Base-by-base conservation (phyloP, 257 asterid genomes). In the Nicotiana paniculata region DNA sequence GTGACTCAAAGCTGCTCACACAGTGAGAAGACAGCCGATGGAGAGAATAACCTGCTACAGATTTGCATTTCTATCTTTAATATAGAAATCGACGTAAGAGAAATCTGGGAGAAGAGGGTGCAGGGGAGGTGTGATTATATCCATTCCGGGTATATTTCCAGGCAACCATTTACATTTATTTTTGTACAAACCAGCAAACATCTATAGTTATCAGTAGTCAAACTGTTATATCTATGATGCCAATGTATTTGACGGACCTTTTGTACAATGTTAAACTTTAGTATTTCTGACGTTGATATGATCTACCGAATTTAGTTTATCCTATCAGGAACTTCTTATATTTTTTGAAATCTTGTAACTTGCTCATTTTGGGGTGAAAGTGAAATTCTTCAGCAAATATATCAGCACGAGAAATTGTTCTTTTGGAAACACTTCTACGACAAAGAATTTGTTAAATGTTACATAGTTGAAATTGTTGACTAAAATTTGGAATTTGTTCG, bases 1-100 rank as follows among this genome's bases (percentile, higher is more conserved):
- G 98, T 28, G 98, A 94, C 86, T 94, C 98, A 0, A 92, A 94
- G 90, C 85, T 94, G 84, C 90, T 94, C 37, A 89, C 91, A 6
- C 97, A 93, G 97, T 95, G 89, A 93, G 88, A 82, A 77, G 80
- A 81, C 72, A 13, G 72, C 62, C 0, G 63, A 51, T 7, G 6
- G 63, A 12, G 58, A 64, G 54, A 68, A 12, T 48, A 66, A 26
- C 53, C 39, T 37, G 30, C 30, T 54, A 30, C 81, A 54, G 84
- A 78, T 69, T 39, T 81, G 82, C 82, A 83, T 82, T 55, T 81
- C 83, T 77, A 48, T 74, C n/a, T 11, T 85, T 81, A 61, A 68
- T n/a, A 81, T 32, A 62, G 72, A 65, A 77, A 37, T 39, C 48
- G 75, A 35, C 26, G 70, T 53, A 28, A 28, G 51, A 51, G 77